Base-by-base conservation (phyloP, 2,329 filamentous ascomycete species). In the Diaporthe australafricana region DNA sequence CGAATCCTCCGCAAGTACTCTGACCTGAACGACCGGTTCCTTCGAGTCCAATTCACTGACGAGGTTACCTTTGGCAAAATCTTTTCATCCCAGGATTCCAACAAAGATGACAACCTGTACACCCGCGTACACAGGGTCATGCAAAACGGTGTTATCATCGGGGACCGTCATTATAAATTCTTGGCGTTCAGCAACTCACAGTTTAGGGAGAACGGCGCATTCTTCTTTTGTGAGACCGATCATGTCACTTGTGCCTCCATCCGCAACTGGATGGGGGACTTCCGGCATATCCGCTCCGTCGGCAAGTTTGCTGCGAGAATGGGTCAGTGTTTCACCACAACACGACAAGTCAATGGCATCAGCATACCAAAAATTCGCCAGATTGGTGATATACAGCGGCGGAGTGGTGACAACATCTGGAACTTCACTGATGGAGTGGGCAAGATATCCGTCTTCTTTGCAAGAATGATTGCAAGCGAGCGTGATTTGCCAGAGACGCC, bases 301-400 rank as follows among this genome's bases (percentile, higher is more conserved):
- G 95, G 96, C 38, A 98, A 97, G 78, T 94, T 95, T 79, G 93
- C 94, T 60, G 94, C 96, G 35, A 90, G 96, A 35, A 85, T 98
- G 22, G 96, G 96, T 0, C 96, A 98, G 81, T 98, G 95, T 79
- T 98, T 99, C 79, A 98, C 96, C 0, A 98, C 96, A 0, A 99
- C 96, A 0, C 86, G 93, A 72, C 91, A 93, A 14, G 91, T 97
- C 52, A 87, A 85, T 35, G 87, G 90, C 20, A 89, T 91, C 27
- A 87, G 86, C 0, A 88, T 92, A 8, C 89, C 89, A 0, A 84
- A 86, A 1, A 84, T 88, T 16, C 84, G 85, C 6, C 89, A 84
- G 5, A 93, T 96, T 40, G 81, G 86, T 0, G 96, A 98, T 75
- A 88, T 98, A 25, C 84, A 70, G n/a, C 56, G 56, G 9, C 27